phyloP scores from a whole-genome alignment of 2,329 filamentous ascomycete species.

The Colletotrichum lini region DNA sequence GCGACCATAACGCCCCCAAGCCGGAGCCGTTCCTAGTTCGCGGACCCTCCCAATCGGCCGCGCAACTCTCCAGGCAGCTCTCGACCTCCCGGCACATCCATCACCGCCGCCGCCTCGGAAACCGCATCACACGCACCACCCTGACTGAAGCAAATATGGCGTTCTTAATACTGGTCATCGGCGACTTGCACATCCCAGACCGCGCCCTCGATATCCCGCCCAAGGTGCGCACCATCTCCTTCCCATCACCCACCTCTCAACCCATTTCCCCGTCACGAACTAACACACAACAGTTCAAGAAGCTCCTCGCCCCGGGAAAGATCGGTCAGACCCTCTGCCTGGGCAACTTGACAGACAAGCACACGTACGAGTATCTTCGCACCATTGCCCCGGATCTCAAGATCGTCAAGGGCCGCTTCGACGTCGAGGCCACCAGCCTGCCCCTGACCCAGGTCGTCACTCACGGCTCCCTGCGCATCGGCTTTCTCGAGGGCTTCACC shows the following conservation, averaged over 20 bases:
- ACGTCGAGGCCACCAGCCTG: conserved; percentile 76
- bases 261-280: conserved; percentile 26
- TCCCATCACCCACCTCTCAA: conserved; percentile 10
- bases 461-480: conserved; percentile 75
- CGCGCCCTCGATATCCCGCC: conserved; percentile 90
- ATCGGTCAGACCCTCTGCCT: conserved; percentile 86
- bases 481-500: conserved; percentile 78
- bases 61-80: conserved; percentile 17
- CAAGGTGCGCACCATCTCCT: conserved; percentile 72
- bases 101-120: conserved; percentile 9
- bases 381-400: conserved; percentile 80
- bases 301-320: conserved; percentile 86
- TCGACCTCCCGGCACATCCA: conserved; percentile 16
- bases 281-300: conserved; percentile 76
- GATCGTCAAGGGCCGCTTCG: conserved; percentile 77
- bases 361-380: conserved; percentile 85
- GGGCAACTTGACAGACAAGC: conserved; percentile 84
- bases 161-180: conserved; percentile 91
- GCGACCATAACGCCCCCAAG: not conserved
- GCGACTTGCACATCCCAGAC: conserved; percentile 94
- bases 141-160: conserved; percentile 73
- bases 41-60: conserved; percentile 21
- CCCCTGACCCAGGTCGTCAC: conserved; percentile 77
- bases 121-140: conserved; percentile 1
- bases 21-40: conserved; percentile 6